Conservation (phyloP, 345 rosid genomes). For the Acer yangbiense region DNA sequence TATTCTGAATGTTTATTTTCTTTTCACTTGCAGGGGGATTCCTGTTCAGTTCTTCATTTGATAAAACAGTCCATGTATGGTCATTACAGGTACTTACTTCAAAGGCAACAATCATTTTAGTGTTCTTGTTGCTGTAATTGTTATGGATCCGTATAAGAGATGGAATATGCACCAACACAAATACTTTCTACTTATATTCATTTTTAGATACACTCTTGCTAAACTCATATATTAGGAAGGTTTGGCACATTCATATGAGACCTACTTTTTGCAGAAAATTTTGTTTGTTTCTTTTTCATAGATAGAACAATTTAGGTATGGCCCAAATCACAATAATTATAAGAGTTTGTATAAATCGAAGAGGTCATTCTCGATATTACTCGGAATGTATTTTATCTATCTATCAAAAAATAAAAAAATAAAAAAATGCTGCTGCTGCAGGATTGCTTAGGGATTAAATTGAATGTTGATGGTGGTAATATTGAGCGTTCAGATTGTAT, state of each 20-base stretch:
- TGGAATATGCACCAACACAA: neutral
- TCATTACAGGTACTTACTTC: conserved; percentile 67
- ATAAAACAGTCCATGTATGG: conserved; percentile 81
- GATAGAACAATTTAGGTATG: neutral
- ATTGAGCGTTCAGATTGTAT: neutral
- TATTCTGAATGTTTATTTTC: conserved; percentile 21
- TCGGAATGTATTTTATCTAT: neutral
- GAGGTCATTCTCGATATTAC: neutral
- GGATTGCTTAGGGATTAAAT: neutral
- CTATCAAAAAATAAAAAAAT: neutral
- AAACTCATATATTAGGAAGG: neutral
- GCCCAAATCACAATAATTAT: neutral
- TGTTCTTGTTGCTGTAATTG: neutral
- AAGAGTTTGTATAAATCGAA: neutral
- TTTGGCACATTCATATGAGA: neutral
- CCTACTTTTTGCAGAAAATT: neutral
- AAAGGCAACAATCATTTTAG: conserved; percentile 12
- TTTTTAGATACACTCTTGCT: neutral
- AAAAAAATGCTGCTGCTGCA: neutral
- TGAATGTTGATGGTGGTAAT: neutral
- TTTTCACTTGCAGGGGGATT: conserved; percentile 64
- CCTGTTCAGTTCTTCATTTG: conserved; percentile 83
- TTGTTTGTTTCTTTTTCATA: neutral
- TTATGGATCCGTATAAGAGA: neutral
- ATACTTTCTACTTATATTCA: neutral